Conservation (phyloP, 2,329 filamentous ascomycete genomes). For the Dryadomyces quercus-mongolicae region DNA sequence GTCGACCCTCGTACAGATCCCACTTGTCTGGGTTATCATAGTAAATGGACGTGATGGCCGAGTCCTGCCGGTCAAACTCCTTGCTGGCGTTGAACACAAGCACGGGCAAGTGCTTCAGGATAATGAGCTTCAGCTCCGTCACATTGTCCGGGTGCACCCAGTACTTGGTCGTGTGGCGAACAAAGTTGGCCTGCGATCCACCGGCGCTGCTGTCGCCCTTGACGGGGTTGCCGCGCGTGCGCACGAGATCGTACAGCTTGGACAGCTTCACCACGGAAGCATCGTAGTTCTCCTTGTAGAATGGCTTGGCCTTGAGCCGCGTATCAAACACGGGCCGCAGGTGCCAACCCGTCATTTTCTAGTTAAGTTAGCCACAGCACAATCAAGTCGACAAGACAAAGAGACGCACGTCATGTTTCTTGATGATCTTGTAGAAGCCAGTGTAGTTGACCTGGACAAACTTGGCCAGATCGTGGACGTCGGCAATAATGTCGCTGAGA, state of each 20-base stretch:
- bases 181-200: constrained; percentile 86
- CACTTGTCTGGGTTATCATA: constrained; percentile 91
- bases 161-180: constrained; percentile 96
- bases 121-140: constrained; percentile 93
- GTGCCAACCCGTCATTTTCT: constrained; percentile 93
- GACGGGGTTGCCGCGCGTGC: constrained; percentile 82
- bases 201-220: constrained; percentile 88
- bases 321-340: constrained; percentile 93
- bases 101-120: constrained; percentile 93
- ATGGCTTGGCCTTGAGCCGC: constrained; percentile 87
- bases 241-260: constrained; percentile 85
- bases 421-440: constrained; percentile 99
- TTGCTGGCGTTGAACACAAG: constrained; percentile 96
- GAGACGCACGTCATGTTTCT: constrained; percentile 77
- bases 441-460: constrained; percentile 98
- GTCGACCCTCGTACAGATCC: constrained; percentile 84
- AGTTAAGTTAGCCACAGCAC: neutral
- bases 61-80: constrained; percentile 82
- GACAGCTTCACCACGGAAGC: constrained; percentile 90
- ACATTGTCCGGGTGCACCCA: constrained; percentile 99
- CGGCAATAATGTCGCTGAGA: constrained; percentile 93
- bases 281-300: constrained; percentile 99
- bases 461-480: constrained; percentile 95
- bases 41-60: constrained; percentile 96
- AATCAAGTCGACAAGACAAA: neutral